These are phyloP conservation scores for Hyaloscypha variabilis DNA, from an alignment of 495 filamentous ascomycete species.

Conservation along the genomic window DNA sequence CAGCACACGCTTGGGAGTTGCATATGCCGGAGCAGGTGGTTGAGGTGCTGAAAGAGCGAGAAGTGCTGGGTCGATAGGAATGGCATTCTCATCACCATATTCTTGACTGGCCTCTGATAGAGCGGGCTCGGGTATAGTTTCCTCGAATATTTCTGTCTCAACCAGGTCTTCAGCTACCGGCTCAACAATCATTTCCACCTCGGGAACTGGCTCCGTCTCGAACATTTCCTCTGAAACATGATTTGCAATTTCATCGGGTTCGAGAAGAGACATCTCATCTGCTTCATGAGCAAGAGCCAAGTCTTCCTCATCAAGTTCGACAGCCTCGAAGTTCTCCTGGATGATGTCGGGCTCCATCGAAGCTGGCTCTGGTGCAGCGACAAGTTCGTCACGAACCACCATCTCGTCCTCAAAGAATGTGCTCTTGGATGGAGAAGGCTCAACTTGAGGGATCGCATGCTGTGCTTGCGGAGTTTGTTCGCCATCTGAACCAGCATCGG, in stretches of 20 bases:
- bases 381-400: constrained; percentile 43
- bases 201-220: background rate
- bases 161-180: background rate
- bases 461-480: constrained; percentile 24
- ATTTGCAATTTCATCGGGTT: constrained; percentile 37
- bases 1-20: constrained; percentile 31
- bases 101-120: constrained; percentile 62
- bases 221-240: constrained; percentile 4
- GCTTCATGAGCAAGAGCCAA: constrained; percentile 50
- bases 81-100: constrained; percentile 63
- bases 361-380: constrained; percentile 34
- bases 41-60: constrained; percentile 20
- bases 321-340: constrained; percentile 26
- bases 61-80: constrained; percentile 54
- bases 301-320: constrained; percentile 44
- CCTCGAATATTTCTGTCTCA: background rate
- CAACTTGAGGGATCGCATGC: background rate
- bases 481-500: constrained; percentile 2
- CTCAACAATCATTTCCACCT: constrained; percentile 1
- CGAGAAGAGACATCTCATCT: constrained; percentile 54
- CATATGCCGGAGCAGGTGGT: constrained; percentile 11
- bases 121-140: constrained; percentile 23
- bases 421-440: constrained; percentile 39
- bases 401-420: constrained; percentile 63
- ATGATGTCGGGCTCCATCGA: constrained; percentile 26